Evolutionary conservation across 805 yeast species (phyloP), one percentile per base, ranked within the genome.

Genomic region (Starmerella scarabaei): DNA sequence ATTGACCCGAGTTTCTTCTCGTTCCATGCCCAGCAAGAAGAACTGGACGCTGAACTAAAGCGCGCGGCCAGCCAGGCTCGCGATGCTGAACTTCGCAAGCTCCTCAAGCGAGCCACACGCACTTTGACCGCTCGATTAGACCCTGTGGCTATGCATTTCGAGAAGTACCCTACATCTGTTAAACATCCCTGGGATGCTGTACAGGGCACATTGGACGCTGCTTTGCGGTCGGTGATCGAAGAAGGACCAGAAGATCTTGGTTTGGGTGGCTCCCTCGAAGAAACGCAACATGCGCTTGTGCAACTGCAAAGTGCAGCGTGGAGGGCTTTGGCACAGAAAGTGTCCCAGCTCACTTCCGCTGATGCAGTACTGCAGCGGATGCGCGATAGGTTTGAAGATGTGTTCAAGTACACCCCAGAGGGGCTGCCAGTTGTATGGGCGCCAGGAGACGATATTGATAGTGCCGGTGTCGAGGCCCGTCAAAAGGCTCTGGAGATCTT

Each of bases 341-440:
- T 80, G 33, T 77, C 69, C 49, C 80, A 78, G 41, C 68, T 71
- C 48, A 59, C 81, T 36, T 69, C 73, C 21, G 79, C 73, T 43
- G 94, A 81, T 38, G 73, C 70, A 17, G 71, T 81, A 6, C 65
- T 78, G 2, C 64, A 67, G 38, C 67, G 83, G 20, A 60, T 88
- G 54, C 75, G 82, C 54, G 93, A 82, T 44, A 65, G 73, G 43
- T 88, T 91, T 62, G 96, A 88, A 51, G 82, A 76, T 42, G 65
- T 61, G 32, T 88, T 91, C 64, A 69, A 88, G 51, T 91, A 80
- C 56, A 95, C 85, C 57, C 76, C 71, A 27, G 70, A 77, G 44
- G 93, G 86, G 3, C 60, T 83, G 21, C 98, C 98, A 12, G 69
- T 75, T 29, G 65, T 86, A 24, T 88, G 93, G 81, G 75, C 72